These are phyloP conservation scores for Actinomucor elegans DNA, from an alignment of 371 early-diverging fungal genomes.

Conservation along the genomic window DNA sequence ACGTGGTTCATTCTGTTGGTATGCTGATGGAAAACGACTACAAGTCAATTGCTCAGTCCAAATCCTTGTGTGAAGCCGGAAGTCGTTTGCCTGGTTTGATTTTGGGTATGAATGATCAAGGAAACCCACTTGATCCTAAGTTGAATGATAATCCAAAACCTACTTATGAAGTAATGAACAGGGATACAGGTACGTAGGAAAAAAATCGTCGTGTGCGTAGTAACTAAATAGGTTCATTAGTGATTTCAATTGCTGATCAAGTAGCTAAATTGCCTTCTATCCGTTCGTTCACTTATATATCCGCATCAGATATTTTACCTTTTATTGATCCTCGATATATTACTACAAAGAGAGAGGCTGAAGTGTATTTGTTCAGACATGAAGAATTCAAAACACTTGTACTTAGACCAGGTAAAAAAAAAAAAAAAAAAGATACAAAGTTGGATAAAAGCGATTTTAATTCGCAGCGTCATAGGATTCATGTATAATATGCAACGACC, in stretches of 20 bases:
- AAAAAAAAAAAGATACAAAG: neutral
- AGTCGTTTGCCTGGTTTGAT: conserved; percentile 22
- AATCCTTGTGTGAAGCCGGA: conserved; percentile 42
- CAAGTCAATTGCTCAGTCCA: conserved; percentile 58
- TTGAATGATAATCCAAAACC: conserved; percentile 12
- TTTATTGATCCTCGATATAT: conserved; percentile 72
- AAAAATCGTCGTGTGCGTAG: neutral
- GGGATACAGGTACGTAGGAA: conserved; percentile 63
- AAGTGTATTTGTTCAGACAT: conserved; percentile 52
- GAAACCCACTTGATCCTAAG: conserved; percentile 44
- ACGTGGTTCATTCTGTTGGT: conserved; percentile 75
- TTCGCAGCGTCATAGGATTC: conserved; percentile 56
- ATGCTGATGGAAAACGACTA: conserved; percentile 71
- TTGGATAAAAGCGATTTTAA: no score
- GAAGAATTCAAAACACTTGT: conserved; percentile 60
- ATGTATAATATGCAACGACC: conserved; percentile 65
- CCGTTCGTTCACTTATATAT: conserved; percentile 68
- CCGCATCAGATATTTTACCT: conserved; percentile 68
- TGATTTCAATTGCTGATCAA: conserved; percentile 52
- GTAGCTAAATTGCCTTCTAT: conserved; percentile 48
- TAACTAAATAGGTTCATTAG: no score
- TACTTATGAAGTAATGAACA: conserved; percentile 68
- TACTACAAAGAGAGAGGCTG: conserved; percentile 77
- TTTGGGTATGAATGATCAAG: conserved; percentile 38
- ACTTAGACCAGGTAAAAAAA: conserved; percentile 61